phyloP scores from a whole-genome alignment of 108 stramenopile species.

The Cylindrotheca closterium region DNA sequence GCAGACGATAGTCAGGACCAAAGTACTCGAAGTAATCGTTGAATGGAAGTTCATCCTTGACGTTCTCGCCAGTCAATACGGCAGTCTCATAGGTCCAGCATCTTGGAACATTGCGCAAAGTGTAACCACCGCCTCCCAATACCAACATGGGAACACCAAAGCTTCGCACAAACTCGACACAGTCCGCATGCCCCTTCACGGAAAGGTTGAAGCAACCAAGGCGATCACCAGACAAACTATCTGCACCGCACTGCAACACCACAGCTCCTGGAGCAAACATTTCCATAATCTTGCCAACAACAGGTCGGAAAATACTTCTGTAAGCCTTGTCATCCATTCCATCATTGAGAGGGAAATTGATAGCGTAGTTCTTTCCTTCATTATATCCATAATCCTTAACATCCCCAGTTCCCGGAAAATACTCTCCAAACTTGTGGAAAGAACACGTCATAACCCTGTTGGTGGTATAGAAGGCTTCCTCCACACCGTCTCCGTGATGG shows the following conservation, averaged over 20 bases:
- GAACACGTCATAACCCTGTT: slow-evolving; percentile 98
- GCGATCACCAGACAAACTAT: slow-evolving; percentile 95
- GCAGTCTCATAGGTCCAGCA: slow-evolving; percentile 99
- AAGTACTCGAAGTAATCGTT: slow-evolving; percentile 99
- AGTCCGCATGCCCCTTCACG: slow-evolving; percentile 94
- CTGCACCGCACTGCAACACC: slow-evolving; percentile 98
- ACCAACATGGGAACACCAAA: slow-evolving; percentile 95
- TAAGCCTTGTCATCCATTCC: slow-evolving; percentile 94
- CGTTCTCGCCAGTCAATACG: slow-evolving; percentile 81
- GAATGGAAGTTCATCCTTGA: slow-evolving; percentile 94
- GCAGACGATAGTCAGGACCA: slow-evolving; percentile 96
- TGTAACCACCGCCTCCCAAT: slow-evolving; percentile 98
- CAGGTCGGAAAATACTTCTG: slow-evolving; percentile 88
- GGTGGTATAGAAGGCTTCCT: slow-evolving; percentile 97
- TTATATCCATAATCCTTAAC: slow-evolving; percentile 84
- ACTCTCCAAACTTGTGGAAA: slow-evolving; percentile 99
- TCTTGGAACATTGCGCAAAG: slow-evolving; percentile 97
- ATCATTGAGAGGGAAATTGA: slow-evolving; percentile 97
- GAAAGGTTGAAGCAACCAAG: slow-evolving; percentile 98
- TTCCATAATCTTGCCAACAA: slow-evolving; percentile 97
- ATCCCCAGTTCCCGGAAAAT: slow-evolving; percentile 95
- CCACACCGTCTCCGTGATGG: slow-evolving; percentile 98
- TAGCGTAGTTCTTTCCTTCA: slow-evolving; percentile 95
- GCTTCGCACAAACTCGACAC: slow-evolving; percentile 89
- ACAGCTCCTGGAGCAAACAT: slow-evolving; percentile 94